Conservation (phyloP, 1,139 yeast species). For the Kluyveromyces marxianus region DNA sequence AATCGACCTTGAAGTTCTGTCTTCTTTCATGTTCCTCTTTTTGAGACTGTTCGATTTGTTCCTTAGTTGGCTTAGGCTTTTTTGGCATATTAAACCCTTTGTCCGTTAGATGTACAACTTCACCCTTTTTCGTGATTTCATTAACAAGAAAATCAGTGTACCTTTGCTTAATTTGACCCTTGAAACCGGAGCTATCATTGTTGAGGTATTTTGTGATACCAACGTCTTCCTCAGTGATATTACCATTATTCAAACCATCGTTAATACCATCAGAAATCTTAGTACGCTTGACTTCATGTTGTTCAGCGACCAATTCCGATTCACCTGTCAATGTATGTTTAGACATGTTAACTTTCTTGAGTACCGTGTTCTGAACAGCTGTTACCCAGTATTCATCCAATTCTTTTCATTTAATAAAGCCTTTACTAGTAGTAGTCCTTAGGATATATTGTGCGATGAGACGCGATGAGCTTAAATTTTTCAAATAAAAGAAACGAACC, state of each 20-base stretch:
- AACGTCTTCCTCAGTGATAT: conserved; percentile 56
- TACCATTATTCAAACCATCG: conserved; percentile 5
- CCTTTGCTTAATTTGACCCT: conserved; percentile 75
- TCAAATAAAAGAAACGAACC: background rate
- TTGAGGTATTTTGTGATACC: conserved; percentile 74
- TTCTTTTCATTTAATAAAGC: no score
- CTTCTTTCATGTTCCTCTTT: conserved; percentile 35
- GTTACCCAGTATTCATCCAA: no score
- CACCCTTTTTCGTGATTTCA: conserved; percentile 63
- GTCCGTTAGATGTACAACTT: conserved; percentile 68
- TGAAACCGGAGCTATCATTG: conserved; percentile 51
- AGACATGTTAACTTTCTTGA: conserved; percentile 6
- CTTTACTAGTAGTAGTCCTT: no score
- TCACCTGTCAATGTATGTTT: conserved; percentile 8
- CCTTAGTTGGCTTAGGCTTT: conserved; percentile 43
- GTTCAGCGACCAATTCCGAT: conserved; percentile 1
- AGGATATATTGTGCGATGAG: conserved; percentile 2
- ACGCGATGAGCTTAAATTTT: conserved; percentile 7
- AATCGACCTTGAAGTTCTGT: conserved; percentile 41
- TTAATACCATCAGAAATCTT: conserved; percentile 5
- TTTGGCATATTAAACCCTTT: conserved; percentile 53
- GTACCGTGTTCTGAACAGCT: no score
- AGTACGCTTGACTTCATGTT: conserved; percentile 6
- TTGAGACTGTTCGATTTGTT: conserved; percentile 33
- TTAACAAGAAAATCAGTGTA: conserved; percentile 94